These are phyloP conservation scores for Coelastrella sp. DNA, from an alignment of 139 green algal genomes.

Conservation along the genomic window DNA sequence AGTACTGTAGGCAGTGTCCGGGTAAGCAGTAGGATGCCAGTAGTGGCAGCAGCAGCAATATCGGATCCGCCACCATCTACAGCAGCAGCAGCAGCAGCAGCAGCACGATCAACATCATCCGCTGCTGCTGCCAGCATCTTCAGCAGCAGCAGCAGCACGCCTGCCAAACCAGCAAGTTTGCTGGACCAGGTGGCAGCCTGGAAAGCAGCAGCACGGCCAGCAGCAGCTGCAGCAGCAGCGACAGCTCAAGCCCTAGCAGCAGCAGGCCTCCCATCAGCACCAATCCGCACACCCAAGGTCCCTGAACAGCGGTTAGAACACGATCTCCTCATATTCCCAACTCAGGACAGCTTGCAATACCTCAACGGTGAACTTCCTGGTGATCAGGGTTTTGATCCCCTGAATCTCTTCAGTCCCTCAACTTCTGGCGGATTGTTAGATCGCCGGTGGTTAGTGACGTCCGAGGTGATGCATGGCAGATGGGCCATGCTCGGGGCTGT, in stretches of 20 bases:
- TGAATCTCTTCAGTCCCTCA: constrained; percentile 83
- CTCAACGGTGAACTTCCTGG: constrained; percentile 73
- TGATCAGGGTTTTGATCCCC: constrained; percentile 94
- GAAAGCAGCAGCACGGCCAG: constrained; percentile 4
- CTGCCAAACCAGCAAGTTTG: background rate
- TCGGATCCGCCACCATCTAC: constrained; percentile 33
- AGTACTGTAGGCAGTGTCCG: background rate
- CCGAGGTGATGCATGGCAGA: constrained; percentile 65
- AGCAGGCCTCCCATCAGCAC: constrained; percentile 6
- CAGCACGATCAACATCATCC: background rate
- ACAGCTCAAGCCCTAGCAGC: constrained; percentile 7
- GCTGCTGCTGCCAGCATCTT: constrained; percentile 1
- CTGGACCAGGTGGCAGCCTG: background rate
- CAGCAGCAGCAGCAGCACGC: background rate
- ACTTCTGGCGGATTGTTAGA: constrained; percentile 67
- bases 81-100: constrained; percentile 33
- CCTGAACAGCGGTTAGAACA: constrained; percentile 12
- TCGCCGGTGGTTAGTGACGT: constrained; percentile 56
- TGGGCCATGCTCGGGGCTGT: constrained; percentile 74
- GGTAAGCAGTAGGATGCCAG: background rate
- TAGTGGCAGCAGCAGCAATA: constrained; percentile 30
- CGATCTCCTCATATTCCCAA: constrained; percentile 38
- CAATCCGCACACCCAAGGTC: background rate
- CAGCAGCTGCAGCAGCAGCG: constrained; percentile 23
- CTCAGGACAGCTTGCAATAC: constrained; percentile 54